Percentiles rank a stretch among this genome's conserved stretches.
phyloP scores from a whole-genome alignment of 2,329 filamentous ascomycete genomes.

The Claviceps maximensis region DNA sequence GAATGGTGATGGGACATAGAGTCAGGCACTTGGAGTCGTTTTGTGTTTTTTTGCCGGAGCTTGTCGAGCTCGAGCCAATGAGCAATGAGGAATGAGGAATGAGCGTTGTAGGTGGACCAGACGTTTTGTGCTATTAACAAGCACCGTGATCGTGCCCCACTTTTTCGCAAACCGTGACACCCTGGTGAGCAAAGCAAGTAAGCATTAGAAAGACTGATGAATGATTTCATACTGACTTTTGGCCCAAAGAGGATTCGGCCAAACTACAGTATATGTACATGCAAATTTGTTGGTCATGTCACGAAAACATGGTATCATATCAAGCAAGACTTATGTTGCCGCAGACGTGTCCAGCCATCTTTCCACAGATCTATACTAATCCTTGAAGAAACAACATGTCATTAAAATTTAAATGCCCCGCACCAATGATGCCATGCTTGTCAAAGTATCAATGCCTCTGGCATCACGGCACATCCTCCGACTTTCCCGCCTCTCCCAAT shows the following conservation, averaged over 20 bases:
- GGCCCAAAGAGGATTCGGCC: too few relatives aligned
- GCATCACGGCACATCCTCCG: background rate
- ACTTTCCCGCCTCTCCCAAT: background rate
- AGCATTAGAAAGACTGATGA: too few relatives aligned
- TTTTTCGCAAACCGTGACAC: background rate
- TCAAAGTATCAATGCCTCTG: background rate
- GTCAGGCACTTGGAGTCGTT: background rate
- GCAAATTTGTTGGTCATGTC: too few relatives aligned
- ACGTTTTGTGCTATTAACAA: background rate
- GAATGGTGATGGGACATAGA: background rate
- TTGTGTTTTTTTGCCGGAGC: background rate
- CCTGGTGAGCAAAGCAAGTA: too few relatives aligned
- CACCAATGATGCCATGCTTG: too few relatives aligned
- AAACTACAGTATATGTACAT: too few relatives aligned
- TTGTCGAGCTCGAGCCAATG: slow-evolving; percentile 22
- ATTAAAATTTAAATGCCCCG: background rate
- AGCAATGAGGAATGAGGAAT: slow-evolving; percentile 3
- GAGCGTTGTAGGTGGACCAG: too few relatives aligned
- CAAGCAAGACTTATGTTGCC: too few relatives aligned
- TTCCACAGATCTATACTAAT: too few relatives aligned
- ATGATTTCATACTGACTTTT: too few relatives aligned
- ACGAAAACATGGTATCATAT: too few relatives aligned
- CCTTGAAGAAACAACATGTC: background rate
- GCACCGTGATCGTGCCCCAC: background rate
- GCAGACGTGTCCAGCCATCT: too few relatives aligned